Evolutionary conservation across 2,329 filamentous ascomycete species (phyloP).

Genomic region (Pseudogymnoascus sp.): DNA sequence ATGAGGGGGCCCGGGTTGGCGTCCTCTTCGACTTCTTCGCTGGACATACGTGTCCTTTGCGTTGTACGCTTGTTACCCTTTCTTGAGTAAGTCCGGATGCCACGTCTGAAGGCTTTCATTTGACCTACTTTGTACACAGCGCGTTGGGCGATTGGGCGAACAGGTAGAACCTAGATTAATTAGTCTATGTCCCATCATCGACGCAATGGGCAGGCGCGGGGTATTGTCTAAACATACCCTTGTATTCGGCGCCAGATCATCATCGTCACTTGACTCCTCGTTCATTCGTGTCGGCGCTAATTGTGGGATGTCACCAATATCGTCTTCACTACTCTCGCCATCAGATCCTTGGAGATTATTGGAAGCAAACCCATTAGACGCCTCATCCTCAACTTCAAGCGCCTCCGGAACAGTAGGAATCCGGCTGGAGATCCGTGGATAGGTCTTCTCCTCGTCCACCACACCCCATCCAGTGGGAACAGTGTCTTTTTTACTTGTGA

Average conservation of each 20-base stretch:
- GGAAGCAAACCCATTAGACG: slow-evolving; percentile 31
- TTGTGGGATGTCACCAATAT: slow-evolving; percentile 18
- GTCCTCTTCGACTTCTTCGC: slow-evolving; percentile 18
- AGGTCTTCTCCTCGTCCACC: slow-evolving; percentile 49
- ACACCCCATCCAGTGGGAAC: slow-evolving; percentile 64
- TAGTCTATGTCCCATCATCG: neutral
- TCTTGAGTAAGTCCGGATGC: slow-evolving; percentile 31
- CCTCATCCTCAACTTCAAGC: slow-evolving; percentile 19
- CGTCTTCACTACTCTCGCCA: slow-evolving; percentile 42
- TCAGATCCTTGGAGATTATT: slow-evolving; percentile 40
- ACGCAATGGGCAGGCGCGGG: neutral
- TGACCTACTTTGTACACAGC: slow-evolving; percentile 25
- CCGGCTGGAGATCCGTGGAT: slow-evolving; percentile 42
- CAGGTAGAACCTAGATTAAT: slow-evolving; percentile 24
- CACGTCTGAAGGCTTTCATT: slow-evolving; percentile 22
- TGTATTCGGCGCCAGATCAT: slow-evolving; percentile 16
- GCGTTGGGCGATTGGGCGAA: slow-evolving; percentile 22
- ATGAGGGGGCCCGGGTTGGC: slow-evolving; percentile 56
- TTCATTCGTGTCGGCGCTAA: slow-evolving; percentile 44
- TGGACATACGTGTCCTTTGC: slow-evolving; percentile 8
- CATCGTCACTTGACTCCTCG: slow-evolving; percentile 50
- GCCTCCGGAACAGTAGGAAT: slow-evolving; percentile 20
- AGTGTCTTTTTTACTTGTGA: slow-evolving; percentile 41
- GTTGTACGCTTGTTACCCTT: slow-evolving; percentile 26
- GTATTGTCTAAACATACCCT: slow-evolving; percentile 20